These are phyloP conservation scores for Cydonia oblonga DNA, from an alignment of 331 rosid genomes.

Conservation along the genomic window DNA sequence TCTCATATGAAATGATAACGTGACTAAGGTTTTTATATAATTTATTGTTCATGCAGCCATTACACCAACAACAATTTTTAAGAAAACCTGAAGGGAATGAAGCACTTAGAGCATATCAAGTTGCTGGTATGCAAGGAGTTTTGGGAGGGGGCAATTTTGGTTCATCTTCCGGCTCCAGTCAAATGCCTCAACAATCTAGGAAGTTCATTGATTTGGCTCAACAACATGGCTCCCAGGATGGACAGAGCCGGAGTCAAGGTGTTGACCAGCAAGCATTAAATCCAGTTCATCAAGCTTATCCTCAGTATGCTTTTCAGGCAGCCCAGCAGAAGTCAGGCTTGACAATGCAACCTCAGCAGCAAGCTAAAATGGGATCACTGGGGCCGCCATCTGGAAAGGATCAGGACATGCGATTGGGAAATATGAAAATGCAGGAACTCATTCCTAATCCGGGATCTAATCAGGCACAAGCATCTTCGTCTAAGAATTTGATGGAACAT, in stretches of 20 bases:
- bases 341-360: slow-evolving; percentile 78
- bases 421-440: slow-evolving; percentile 74
- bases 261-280: slow-evolving; percentile 69
- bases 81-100: slow-evolving; percentile 91
- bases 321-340: slow-evolving; percentile 71
- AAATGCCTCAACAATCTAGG: slow-evolving; percentile 69
- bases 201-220: slow-evolving; percentile 64
- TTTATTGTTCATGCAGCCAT: slow-evolving; percentile 44
- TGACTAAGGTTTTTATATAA: neutral
- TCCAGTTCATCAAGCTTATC: slow-evolving; percentile 83
- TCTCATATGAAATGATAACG: neutral
- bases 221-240: slow-evolving; percentile 57
- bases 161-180: slow-evolving; percentile 50
- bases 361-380: slow-evolving; percentile 64
- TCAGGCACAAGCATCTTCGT: slow-evolving; percentile 75
- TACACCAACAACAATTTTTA: slow-evolving; percentile 70
- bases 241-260: slow-evolving; percentile 65
- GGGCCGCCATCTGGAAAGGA: slow-evolving; percentile 57
- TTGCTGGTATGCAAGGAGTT: slow-evolving; percentile 62
- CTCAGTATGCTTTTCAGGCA: slow-evolving; percentile 80
- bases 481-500: slow-evolving; percentile 53
- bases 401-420: slow-evolving; percentile 74
- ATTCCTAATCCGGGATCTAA: slow-evolving; percentile 49
- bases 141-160: slow-evolving; percentile 43
- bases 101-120: slow-evolving; percentile 61